Evolutionary conservation across 768 basidiomycete genomes (phyloP).

Genomic region (Amanita fuliginea): DNA sequence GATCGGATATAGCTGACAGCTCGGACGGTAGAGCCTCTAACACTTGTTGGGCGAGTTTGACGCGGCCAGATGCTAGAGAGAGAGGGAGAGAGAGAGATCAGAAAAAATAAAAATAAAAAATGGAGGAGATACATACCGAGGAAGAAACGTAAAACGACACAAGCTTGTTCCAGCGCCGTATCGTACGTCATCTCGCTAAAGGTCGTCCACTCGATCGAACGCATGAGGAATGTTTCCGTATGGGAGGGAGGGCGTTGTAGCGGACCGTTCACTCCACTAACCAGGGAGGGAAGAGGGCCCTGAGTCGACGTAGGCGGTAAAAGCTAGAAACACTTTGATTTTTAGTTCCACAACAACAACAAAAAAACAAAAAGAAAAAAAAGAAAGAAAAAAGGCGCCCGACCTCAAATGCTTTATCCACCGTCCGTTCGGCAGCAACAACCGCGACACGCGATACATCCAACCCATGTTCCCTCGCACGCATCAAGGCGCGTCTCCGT

Average conservation of each 20-base stretch:
- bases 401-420: constrained; percentile 63
- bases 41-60: constrained; percentile 52
- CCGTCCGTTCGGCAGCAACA: constrained; percentile 68
- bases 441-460: constrained; percentile 73
- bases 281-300: constrained; percentile 52
- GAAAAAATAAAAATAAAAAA: background rate
- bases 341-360: no score
- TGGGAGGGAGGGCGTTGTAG: constrained; percentile 47
- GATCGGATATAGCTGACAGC: constrained; percentile 48
- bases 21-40: constrained; percentile 53
- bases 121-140: constrained; percentile 51
- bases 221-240: constrained; percentile 54
- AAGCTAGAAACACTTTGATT: constrained; percentile 19
- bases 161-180: constrained; percentile 78
- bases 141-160: constrained; percentile 83
- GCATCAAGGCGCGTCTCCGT: constrained; percentile 56
- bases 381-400: background rate
- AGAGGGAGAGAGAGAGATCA: background rate
- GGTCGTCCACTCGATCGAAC: constrained; percentile 91
- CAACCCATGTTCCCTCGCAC: constrained; percentile 77
- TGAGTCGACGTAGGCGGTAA: constrained; percentile 33
- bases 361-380: no score
- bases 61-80: constrained; percentile 54
- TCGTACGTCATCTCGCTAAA: constrained; percentile 62
- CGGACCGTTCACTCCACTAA: constrained; percentile 15